A percentile compares a stretch with the other conserved stretches of the same genome.
phyloP scores from a whole-genome alignment of 257 asterid species.

The Solanum lycopersicoides region DNA sequence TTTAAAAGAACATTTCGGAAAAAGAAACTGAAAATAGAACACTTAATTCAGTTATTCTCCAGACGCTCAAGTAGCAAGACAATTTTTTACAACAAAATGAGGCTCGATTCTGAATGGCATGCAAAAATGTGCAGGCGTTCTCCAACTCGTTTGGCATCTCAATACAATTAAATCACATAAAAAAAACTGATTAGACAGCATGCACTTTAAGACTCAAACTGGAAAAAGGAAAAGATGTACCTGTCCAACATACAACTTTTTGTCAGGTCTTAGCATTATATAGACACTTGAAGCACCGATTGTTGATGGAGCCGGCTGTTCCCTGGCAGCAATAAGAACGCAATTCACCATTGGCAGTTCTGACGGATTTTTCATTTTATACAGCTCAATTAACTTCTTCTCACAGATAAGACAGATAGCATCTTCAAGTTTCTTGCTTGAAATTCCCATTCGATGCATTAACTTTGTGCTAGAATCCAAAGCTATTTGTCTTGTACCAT shows the following conservation, averaged over 20 bases:
- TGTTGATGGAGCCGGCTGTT: conserved; percentile 95
- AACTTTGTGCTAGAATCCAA: conserved; percentile 11
- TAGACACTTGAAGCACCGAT: conserved; percentile 81
- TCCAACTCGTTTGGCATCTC: background rate
- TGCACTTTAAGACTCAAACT: background rate
- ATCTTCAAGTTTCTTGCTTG: conserved; percentile 42
- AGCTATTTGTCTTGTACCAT: conserved; percentile 3
- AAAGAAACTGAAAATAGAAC: background rate
- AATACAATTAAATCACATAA: background rate
- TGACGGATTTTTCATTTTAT: conserved; percentile 15
- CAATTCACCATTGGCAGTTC: conserved; percentile 29
- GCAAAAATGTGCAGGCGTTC: background rate
- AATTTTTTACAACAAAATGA: background rate
- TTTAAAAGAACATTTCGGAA: background rate
- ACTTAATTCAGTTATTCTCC: background rate
- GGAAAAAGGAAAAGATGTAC: conserved; percentile 25
- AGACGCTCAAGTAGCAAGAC: background rate
- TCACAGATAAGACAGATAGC: conserved; percentile 36
- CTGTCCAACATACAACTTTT: conserved; percentile 74
- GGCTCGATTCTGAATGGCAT: background rate
- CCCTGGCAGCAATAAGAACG: conserved; percentile 57
- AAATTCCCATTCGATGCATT: conserved; percentile 11
- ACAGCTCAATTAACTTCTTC: conserved; percentile 23
- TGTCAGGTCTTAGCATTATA: conserved; percentile 68
- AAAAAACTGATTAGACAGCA: background rate